These are phyloP conservation scores for Crithidia brevicula DNA, from an alignment of 208 protist species.

Conservation along the genomic window DNA sequence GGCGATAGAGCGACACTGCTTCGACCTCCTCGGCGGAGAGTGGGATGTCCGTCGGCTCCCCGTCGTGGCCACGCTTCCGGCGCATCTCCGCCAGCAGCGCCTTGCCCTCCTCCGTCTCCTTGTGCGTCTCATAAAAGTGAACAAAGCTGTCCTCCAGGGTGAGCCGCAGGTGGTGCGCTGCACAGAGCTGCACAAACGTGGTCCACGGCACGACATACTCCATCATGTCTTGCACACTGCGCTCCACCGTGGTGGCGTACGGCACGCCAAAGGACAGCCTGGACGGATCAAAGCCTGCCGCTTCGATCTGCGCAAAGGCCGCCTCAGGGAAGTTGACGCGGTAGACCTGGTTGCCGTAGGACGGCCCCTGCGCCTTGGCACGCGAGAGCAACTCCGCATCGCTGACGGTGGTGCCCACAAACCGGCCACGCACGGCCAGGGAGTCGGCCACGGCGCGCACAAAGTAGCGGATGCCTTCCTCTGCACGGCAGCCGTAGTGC, in stretches of 20 bases:
- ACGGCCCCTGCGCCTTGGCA: constrained; percentile 33
- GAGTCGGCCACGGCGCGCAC: constrained; percentile 44
- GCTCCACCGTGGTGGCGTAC: constrained; percentile 70
- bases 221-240: constrained; percentile 59
- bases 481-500: constrained; percentile 72
- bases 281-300: constrained; percentile 2
- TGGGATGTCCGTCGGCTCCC: constrained; percentile 27
- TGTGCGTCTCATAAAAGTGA: constrained; percentile 47
- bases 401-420: constrained; percentile 78
- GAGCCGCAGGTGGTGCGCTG: constrained; percentile 40
- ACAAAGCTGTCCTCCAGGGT: constrained; percentile 49
- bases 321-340: constrained; percentile 49
- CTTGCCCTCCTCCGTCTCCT: constrained; percentile 39
- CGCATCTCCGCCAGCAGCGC: constrained; percentile 26
- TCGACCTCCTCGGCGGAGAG: constrained; percentile 47
- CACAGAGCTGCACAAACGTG: constrained; percentile 52
- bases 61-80: constrained; percentile 28
- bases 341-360: constrained; percentile 63
- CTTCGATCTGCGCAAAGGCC: constrained; percentile 19
- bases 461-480: constrained; percentile 48
- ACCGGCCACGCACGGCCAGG: constrained; percentile 56
- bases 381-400: constrained; percentile 52
- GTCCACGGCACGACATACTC: constrained; percentile 83
- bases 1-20: constrained; percentile 55
- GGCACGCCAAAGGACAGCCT: constrained; percentile 50